A percentile compares a stretch with the other conserved stretches of the same genome.
Evolutionary conservation across 306 rosid genomes (phyloP).

Genomic region (Begonia loranthoides): DNA sequence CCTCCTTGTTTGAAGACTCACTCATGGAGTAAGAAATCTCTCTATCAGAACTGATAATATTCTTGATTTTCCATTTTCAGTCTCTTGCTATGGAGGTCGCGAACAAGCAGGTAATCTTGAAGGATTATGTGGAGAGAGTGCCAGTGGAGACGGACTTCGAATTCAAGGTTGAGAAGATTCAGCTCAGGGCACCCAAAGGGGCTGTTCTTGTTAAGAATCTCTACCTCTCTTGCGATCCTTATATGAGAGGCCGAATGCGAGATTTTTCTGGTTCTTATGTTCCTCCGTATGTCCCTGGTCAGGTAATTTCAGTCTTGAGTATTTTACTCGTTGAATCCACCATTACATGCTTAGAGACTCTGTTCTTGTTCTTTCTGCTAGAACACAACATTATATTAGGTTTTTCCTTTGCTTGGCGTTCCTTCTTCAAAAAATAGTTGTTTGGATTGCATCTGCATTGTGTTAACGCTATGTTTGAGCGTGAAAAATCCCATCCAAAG

Average conservation of each 20-base stretch:
- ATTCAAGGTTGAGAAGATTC: slow-evolving; percentile 11
- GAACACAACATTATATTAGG: too few species aligned
- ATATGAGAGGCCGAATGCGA: slow-evolving; percentile 47
- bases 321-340: not conserved
- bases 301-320: slow-evolving; percentile 12
- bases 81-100: slow-evolving; percentile 5
- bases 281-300: slow-evolving; percentile 30
- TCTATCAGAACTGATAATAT: too few species aligned
- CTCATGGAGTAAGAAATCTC: too few species aligned
- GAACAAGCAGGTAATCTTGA: slow-evolving; percentile 39
- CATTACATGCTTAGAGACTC: not conserved
- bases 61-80: not conserved
- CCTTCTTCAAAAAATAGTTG: too few species aligned
- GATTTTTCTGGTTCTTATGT: slow-evolving; percentile 27
- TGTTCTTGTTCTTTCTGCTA: not conserved
- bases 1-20: too few species aligned
- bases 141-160: slow-evolving; percentile 34
- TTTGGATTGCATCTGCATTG: too few species aligned
- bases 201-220: slow-evolving; percentile 37
- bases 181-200: slow-evolving; percentile 22
- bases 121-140: slow-evolving; percentile 19
- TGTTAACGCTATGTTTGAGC: too few species aligned
- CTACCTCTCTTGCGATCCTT: slow-evolving; percentile 45
- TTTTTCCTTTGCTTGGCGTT: too few species aligned
- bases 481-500: too few species aligned